These are phyloP conservation scores for Suhomyces canberraensis DNA, from an alignment of 805 yeast genomes.

Conservation along the genomic window DNA sequence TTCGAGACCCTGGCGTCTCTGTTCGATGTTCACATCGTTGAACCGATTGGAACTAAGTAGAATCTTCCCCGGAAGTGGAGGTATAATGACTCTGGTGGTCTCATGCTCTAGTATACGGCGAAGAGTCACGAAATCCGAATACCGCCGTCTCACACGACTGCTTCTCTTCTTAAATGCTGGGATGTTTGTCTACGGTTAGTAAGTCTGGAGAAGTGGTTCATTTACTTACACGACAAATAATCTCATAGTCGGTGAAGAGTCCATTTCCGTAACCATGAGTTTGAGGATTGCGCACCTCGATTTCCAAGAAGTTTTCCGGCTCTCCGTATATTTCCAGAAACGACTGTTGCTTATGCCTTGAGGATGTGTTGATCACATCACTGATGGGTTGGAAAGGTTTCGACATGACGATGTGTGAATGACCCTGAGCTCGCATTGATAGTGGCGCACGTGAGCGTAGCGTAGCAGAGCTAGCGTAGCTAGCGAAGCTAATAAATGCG, in stretches of 20 bases:
- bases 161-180: conserved; percentile 72
- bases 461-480: too few relatives aligned
- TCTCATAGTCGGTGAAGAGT: conserved; percentile 89
- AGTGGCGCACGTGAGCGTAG: too few relatives aligned
- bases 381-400: conserved; percentile 44
- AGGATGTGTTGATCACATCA: conserved; percentile 33
- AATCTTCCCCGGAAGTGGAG: conserved; percentile 88
- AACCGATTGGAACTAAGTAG: conserved; percentile 64
- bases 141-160: conserved; percentile 77
- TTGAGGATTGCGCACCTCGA: conserved; percentile 74
- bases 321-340: conserved; percentile 85
- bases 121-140: conserved; percentile 85
- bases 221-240: conserved; percentile 59
- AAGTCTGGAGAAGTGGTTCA: background rate
- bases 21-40: conserved; percentile 78
- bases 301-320: conserved; percentile 90
- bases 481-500: too few relatives aligned
- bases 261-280: conserved; percentile 66
- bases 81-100: conserved; percentile 75
- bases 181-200: conserved; percentile 60
- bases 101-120: conserved; percentile 72
- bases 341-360: conserved; percentile 51
- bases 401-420: conserved; percentile 20
- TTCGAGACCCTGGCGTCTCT: conserved; percentile 79
- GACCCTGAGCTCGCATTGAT: too few relatives aligned